Evolutionary conservation across 768 basidiomycete genomes (phyloP).

Genomic region (Steccherinum ochraceum): DNA sequence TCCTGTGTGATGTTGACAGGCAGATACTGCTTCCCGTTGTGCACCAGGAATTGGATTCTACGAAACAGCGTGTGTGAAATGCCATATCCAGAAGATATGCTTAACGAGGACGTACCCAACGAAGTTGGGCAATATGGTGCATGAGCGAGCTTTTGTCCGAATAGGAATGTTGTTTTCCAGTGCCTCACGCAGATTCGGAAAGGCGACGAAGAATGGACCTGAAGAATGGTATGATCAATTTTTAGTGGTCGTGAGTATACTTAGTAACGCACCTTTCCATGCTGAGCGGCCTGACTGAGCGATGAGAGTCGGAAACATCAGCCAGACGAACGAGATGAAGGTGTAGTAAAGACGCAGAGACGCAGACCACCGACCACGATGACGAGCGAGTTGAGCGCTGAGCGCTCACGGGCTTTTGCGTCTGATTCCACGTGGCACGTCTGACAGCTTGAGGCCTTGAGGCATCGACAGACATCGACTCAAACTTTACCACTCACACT

Average conservation of each 20-base stretch:
- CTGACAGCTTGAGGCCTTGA: too few species aligned
- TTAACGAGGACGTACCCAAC: constrained; percentile 80
- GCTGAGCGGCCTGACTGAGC: constrained; percentile 69
- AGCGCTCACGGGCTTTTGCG: too few species aligned
- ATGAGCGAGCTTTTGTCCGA: constrained; percentile 79
- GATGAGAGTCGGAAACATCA: constrained; percentile 63
- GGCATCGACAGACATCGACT: too few species aligned
- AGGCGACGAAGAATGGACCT: constrained; percentile 95
- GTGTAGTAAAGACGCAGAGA: too few species aligned
- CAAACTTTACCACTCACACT: too few species aligned
- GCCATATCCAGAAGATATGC: background rate
- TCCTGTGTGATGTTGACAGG: constrained; percentile 89
- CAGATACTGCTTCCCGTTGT: constrained; percentile 88
- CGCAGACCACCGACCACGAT: too few species aligned
- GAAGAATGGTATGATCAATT: background rate
- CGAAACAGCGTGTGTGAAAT: too few species aligned
- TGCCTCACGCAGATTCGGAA: constrained; percentile 81
- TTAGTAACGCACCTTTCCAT: constrained; percentile 55
- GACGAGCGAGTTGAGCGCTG: too few species aligned
- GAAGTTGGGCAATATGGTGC: constrained; percentile 92
- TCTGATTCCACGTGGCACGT: too few species aligned
- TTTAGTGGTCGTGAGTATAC: background rate
- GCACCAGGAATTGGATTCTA: constrained; percentile 85
- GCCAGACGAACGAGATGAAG: too few species aligned
- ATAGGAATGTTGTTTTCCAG: constrained; percentile 79